Evolutionary conservation across 2,329 filamentous ascomycete species (phyloP), one percentile per base, ranked within the genome.

Genomic region (Talaromyces sp.): DNA sequence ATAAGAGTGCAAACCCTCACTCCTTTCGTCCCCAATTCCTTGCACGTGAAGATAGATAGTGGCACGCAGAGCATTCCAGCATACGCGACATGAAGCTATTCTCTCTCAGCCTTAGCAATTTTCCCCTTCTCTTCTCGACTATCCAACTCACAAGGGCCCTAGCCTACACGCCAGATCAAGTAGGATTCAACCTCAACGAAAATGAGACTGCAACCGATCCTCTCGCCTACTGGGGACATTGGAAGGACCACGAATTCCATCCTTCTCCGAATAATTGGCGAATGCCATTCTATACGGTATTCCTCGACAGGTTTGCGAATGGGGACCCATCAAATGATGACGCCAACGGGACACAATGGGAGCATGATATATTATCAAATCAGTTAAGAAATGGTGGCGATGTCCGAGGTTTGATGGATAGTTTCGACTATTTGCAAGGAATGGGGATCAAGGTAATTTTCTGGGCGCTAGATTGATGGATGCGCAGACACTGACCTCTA

Each of bases 261-360:
- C 70, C 75, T 0, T 86, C 83, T 35, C 84, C 84, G 4, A 66
- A 70, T 0, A 86, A 84, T 66, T 87, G 85, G 85, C 77, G 85
- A 35, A 79, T 87, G 64, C 85, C 85, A 0, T 84, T 86, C 70
- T 87, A 87, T 71, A 85, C 83, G 28, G 72, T 87, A 55, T 86
- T 86, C 70, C 72, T 85, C 6, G 84, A 87, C 70, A 77, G 83
- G 66, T 86, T 81, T 67, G 83, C 84, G 46, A 86, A 87, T 67
- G 84, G 84, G 46, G 80, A 86, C 67, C 84, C 84, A 6, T 75
- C 75, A 5, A 87, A 87, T 69, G 84, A 87, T 69, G 79, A 86
- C 67, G 78, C 79, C 42, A 86, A 86, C 67, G 80, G 78, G n/a
- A 86, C 84, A 1, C 66, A 76, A 12, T 86, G 81, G 71, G 84